A percentile compares a stretch with the other conserved stretches of the same genome.
These are phyloP conservation scores for Neospora caninum DNA, from an alignment of 169 alveolate genomes.

Conservation along the genomic window DNA sequence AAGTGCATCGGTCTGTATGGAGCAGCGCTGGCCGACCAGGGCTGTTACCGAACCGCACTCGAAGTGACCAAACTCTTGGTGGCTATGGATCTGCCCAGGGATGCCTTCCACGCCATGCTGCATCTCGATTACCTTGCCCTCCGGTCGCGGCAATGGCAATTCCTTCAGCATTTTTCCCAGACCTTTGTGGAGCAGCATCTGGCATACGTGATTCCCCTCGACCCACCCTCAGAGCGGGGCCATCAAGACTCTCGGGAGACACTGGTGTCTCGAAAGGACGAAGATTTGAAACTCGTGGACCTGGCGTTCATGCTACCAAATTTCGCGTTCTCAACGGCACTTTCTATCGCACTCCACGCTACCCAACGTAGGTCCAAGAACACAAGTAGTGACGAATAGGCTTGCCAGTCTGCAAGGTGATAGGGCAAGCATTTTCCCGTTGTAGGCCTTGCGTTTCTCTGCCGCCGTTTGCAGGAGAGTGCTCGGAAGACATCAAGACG, in stretches of 20 bases:
- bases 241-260: not conserved
- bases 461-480: not conserved
- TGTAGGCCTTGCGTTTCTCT: not conserved
- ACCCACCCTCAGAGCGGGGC: not conserved
- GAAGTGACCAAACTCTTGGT: slow-evolving; percentile 55
- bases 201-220: not conserved
- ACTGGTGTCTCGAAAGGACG: not conserved
- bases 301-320: slow-evolving; percentile 47
- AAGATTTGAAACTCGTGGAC: not conserved
- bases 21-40: slow-evolving; percentile 38
- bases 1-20: not conserved
- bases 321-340: slow-evolving; percentile 57
- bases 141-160: slow-evolving; percentile 42
- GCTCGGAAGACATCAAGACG: not conserved
- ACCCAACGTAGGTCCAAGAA: not conserved
- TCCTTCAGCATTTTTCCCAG: slow-evolving; percentile 12
- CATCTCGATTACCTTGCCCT: slow-evolving; percentile 42
- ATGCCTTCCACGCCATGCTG: slow-evolving; percentile 48
- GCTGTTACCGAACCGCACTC: slow-evolving; percentile 35
- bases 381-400: not conserved
- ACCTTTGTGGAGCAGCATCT: slow-evolving; percentile 23
- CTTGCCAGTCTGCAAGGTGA: too few relatives aligned
- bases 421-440: too few relatives aligned
- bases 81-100: slow-evolving; percentile 44
- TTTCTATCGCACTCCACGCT: slow-evolving; percentile 25